Evolutionary conservation across 805 yeast species (phyloP).

Genomic region (Candida alai): DNA sequence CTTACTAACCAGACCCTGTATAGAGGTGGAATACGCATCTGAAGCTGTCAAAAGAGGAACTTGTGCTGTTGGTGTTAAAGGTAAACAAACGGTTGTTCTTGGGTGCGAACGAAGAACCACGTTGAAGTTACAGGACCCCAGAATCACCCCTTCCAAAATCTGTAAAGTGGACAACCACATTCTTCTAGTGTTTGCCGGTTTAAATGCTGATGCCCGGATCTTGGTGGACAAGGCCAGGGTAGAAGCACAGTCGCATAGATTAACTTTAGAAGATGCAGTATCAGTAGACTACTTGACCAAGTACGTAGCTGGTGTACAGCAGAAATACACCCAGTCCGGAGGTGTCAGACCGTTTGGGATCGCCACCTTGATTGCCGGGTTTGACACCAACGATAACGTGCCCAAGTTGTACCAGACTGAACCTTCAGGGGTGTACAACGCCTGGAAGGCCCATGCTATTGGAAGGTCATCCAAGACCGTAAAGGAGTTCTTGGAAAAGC

Average conservation of each 20-base stretch:
- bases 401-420: slow-evolving; percentile 93
- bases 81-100: slow-evolving; percentile 79
- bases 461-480: slow-evolving; percentile 95
- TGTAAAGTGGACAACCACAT: slow-evolving; percentile 88
- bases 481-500: slow-evolving; percentile 90
- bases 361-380: slow-evolving; percentile 92
- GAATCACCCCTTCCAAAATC: slow-evolving; percentile 93
- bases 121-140: slow-evolving; percentile 89
- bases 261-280: slow-evolving; percentile 93
- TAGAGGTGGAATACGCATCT: slow-evolving; percentile 92
- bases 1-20: slow-evolving; percentile 27
- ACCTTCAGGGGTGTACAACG: slow-evolving; percentile 94
- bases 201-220: slow-evolving; percentile 97
- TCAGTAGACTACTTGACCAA: slow-evolving; percentile 87
- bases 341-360: slow-evolving; percentile 99
- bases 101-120: slow-evolving; percentile 98
- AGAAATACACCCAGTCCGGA: slow-evolving; percentile 94
- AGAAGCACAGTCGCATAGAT: slow-evolving; percentile 91
- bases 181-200: slow-evolving; percentile 91
- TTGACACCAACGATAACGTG: slow-evolving; percentile 75
- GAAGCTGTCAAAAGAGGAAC: slow-evolving; percentile 99
- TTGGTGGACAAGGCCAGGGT: slow-evolving; percentile 92
- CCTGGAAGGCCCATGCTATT: slow-evolving; percentile 97
- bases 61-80: slow-evolving; percentile 96
- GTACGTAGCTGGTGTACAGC: slow-evolving; percentile 97